A percentile compares a stretch with the other conserved stretches of the same genome.
Evolutionary conservation across 2,329 filamentous ascomycete genomes (phyloP).

Genomic region (Ophiostoma populinum): DNA sequence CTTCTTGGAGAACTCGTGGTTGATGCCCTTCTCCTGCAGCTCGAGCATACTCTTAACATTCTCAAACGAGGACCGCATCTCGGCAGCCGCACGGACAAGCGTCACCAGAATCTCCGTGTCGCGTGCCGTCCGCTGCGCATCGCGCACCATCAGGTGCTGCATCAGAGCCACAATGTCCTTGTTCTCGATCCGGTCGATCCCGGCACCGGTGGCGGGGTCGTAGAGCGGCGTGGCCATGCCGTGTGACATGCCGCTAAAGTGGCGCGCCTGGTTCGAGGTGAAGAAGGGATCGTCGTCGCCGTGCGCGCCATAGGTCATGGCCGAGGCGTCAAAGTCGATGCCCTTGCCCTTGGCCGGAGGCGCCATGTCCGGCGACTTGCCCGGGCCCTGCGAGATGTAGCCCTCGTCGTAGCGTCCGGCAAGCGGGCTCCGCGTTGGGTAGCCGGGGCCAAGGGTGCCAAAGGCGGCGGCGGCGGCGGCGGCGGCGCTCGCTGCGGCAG

Average conservation of each 20-base stretch:
- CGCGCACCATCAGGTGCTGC: conserved; percentile 95
- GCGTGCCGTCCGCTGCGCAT: conserved; percentile 86
- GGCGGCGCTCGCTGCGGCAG: conserved; percentile 12
- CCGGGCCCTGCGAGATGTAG: conserved; percentile 63
- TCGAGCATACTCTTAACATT: conserved; percentile 87
- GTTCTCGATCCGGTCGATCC: conserved; percentile 82
- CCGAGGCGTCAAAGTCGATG: conserved; percentile 32
- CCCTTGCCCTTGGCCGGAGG: conserved; percentile 35
- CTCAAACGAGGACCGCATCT: conserved; percentile 94
- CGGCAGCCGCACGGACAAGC: conserved; percentile 78
- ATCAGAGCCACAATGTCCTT: conserved; percentile 95
- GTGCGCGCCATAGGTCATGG: conserved; percentile 11
- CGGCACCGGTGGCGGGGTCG: conserved; percentile 71
- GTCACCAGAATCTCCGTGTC: conserved; percentile 95
- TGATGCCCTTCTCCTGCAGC: conserved; percentile 75
- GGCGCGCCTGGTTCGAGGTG: conserved; percentile 39
- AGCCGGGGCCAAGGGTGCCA: conserved; percentile 14
- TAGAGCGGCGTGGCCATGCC: conserved; percentile 82
- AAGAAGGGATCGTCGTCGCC: conserved; percentile 50
- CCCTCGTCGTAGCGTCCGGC: conserved; percentile 63
- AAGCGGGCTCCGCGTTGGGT: conserved; percentile 37
- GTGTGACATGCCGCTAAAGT: conserved; percentile 79
- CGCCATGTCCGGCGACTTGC: conserved; percentile 34
- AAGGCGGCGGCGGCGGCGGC: conserved; percentile 13
- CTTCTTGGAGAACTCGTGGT: conserved; percentile 62